These are phyloP conservation scores for Annona cherimola DNA, from an alignment of 164 flowering plant genomes.

Conservation along the genomic window DNA sequence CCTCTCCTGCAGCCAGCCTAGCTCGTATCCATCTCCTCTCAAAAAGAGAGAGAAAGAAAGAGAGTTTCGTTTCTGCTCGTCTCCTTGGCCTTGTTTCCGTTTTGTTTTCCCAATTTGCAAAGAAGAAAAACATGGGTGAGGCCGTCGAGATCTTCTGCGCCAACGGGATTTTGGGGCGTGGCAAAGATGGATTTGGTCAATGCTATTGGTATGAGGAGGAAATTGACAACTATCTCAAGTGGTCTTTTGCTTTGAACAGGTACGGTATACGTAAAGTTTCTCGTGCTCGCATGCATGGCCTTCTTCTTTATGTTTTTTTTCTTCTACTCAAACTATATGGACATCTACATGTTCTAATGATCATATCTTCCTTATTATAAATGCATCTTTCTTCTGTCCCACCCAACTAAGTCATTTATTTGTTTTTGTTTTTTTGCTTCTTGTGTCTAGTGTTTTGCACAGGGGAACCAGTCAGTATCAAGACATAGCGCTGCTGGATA, in stretches of 20 bases:
- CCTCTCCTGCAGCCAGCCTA: no score
- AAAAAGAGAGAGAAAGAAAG: no score
- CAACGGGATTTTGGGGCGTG: neutral
- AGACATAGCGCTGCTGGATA: slow-evolving; percentile 75
- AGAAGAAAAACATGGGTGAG: slow-evolving; percentile 36
- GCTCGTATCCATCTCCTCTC: no score
- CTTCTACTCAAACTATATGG: no score
- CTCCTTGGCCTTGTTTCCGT: neutral
- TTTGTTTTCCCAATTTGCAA: neutral
- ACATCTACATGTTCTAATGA: neutral
- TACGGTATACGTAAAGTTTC: neutral
- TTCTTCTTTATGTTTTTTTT: neutral
- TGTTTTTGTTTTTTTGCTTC: neutral
- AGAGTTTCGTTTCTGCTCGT: neutral
- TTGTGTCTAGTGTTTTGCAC: slow-evolving; percentile 44
- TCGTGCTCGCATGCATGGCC: neutral
- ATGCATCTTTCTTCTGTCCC: neutral
- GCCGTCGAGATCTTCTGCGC: slow-evolving; percentile 35
- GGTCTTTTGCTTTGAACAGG: slow-evolving; percentile 85
- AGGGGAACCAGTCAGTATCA: slow-evolving; percentile 60
- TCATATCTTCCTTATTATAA: neutral
- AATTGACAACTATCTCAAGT: slow-evolving; percentile 68
- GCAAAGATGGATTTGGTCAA: slow-evolving; percentile 4
- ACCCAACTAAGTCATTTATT: neutral
- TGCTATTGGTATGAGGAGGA: slow-evolving; percentile 74